Conservation (phyloP, 1,139 yeast genomes). For the Kodamaea sp. region DNA sequence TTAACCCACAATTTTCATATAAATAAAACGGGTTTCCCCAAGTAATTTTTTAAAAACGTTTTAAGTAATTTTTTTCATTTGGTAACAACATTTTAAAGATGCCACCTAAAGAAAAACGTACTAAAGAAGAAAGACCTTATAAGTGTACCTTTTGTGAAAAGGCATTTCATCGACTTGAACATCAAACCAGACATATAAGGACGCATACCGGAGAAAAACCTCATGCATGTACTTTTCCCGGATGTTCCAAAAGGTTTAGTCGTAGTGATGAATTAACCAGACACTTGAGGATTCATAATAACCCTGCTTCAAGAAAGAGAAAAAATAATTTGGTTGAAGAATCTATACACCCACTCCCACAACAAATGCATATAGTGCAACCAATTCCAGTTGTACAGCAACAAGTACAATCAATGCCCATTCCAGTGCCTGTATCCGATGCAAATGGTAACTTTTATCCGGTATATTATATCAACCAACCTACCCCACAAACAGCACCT, state of each 20-base stretch:
- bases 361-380: constrained; percentile 3
- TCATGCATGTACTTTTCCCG: constrained; percentile 82
- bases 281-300: constrained; percentile 82
- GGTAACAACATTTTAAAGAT: not conserved
- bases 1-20: not conserved
- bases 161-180: constrained; percentile 90
- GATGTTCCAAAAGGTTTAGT: constrained; percentile 80
- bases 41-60: constrained; percentile 1
- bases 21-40: constrained; percentile 1
- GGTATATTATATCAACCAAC: constrained; percentile 4
- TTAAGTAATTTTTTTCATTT: not conserved
- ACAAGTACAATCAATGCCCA: constrained; percentile 5
- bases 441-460: constrained; percentile 4
- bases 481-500: constrained; percentile 2
- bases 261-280: constrained; percentile 89
- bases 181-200: constrained; percentile 89
- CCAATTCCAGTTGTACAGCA: not conserved
- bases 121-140: constrained; percentile 55
- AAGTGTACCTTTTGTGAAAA: constrained; percentile 89
- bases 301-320: constrained; percentile 42
- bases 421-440: constrained; percentile 6
- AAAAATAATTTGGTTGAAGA: constrained; percentile 12
- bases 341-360: constrained; percentile 1
- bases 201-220: constrained; percentile 97
- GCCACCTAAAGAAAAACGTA: constrained; percentile 14